Evolutionary conservation across 2,329 filamentous ascomycete genomes (phyloP), one percentile per base, ranked within the genome.

Genomic region (Diaporthe ampelina): DNA sequence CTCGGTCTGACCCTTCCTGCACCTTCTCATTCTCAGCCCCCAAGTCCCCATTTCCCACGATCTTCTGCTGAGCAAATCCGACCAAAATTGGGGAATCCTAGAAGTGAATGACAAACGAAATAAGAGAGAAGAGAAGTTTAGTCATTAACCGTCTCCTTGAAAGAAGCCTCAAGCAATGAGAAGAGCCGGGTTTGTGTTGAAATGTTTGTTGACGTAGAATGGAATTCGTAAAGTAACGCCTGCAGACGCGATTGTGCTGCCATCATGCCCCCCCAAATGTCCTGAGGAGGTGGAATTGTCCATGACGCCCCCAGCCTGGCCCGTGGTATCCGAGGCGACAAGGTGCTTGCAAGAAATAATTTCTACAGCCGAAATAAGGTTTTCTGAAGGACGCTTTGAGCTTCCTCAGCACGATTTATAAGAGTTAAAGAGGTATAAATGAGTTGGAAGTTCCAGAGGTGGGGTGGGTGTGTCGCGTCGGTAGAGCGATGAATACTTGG

Each of bases 81-180:
- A 72, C 37, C 56, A 70, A 63, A 72, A 40, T 52, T 65, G 74
- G 74, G 74, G 74, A 75, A 75, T 75, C 72, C 73, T 75, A 73
- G 70, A 75, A 75, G n/a, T 72, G 45, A 59, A 35, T 45, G 54
- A 73, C 56, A 73, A 68, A 63, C 54, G 26, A 32, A 68, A 72
- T 50, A 59, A 43, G 45, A 32, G 29, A 54, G 26, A 72, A 58
- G 61, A 58, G 52, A 71, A 48, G 35, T 57, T 63, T 29, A 71
- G 69, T 70, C 72, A 70, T 65, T 71, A 59, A 57, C 71, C 71
- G 50, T 58, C 58, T 70, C 67, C 63, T 67, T 54, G 26, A 75
- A 71, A 67, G 35, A 75, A 70, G 58, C 58, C 52, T 67, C 58
- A 57, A 73, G 67, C 72, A 73, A 71, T 54, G 63, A 69, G 63